Evolutionary conservation across 805 yeast genomes (phyloP).

Genomic region (Yamadazyma scolyti): DNA sequence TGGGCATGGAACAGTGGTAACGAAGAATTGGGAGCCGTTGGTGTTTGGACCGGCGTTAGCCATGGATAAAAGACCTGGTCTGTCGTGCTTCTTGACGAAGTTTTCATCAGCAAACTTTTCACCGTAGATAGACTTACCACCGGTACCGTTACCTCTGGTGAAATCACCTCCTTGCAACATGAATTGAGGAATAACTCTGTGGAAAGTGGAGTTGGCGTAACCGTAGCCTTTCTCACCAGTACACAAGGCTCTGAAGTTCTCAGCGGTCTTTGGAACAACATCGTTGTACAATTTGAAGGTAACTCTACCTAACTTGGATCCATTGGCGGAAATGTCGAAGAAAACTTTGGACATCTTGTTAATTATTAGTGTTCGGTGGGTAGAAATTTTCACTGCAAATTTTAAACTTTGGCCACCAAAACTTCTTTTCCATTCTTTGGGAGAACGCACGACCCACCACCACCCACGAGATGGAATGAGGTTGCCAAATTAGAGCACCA

Average conservation of each 20-base stretch:
- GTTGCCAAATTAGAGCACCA: too few relatives aligned
- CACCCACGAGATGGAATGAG: too few relatives aligned
- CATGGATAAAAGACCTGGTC: constrained; percentile 83
- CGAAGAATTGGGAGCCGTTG: constrained; percentile 88
- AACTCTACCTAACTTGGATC: constrained; percentile 72
- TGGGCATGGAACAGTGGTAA: constrained; percentile 74
- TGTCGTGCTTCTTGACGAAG: constrained; percentile 69
- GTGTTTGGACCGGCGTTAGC: constrained; percentile 94
- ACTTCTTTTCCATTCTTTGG: too few relatives aligned
- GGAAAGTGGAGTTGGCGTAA: constrained; percentile 83
- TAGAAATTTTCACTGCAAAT: too few relatives aligned
- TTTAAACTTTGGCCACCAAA: too few relatives aligned
- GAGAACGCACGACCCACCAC: too few relatives aligned
- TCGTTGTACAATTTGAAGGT: constrained; percentile 63
- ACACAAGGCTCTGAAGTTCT: constrained; percentile 75
- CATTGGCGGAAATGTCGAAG: constrained; percentile 81
- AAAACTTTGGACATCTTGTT: constrained; percentile 56
- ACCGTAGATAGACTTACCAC: constrained; percentile 88
- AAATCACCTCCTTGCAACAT: constrained; percentile 83
- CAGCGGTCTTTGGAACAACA: constrained; percentile 72
- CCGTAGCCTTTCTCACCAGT: constrained; percentile 96
- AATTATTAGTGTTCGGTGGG: too few relatives aligned
- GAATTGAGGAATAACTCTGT: constrained; percentile 94
- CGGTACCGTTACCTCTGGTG: constrained; percentile 76
- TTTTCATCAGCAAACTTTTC: constrained; percentile 63